These are phyloP conservation scores for Tetrapyrgos nigripes DNA, from an alignment of 1,284 basidiomycete genomes.

Conservation along the genomic window DNA sequence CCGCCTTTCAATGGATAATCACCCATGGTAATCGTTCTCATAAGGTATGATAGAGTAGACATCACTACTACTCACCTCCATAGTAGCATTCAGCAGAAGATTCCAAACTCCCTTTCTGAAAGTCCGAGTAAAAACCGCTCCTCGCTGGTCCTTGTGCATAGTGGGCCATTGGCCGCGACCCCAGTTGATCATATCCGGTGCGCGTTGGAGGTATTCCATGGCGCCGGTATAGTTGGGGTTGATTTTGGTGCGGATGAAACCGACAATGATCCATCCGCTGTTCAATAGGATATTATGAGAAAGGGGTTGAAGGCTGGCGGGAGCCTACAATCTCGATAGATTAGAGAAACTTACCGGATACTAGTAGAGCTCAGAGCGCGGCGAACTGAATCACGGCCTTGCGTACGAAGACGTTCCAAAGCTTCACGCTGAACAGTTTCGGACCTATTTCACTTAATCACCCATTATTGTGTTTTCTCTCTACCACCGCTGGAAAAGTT, in stretches of 20 bases:
- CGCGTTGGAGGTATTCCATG: constrained; percentile 24
- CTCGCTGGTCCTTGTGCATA: constrained; percentile 27
- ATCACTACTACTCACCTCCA: constrained; percentile 26
- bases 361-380: constrained; percentile 34
- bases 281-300: not conserved
- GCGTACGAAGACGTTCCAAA: constrained; percentile 24
- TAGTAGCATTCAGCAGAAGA: constrained; percentile 29
- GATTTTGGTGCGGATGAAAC: constrained; percentile 21
- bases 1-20: not conserved
- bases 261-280: constrained; percentile 37
- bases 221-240: constrained; percentile 13
- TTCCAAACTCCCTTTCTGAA: constrained; percentile 34
- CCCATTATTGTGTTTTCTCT: constrained; percentile 18
- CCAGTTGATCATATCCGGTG: constrained; percentile 28
- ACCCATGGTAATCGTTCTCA: not conserved
- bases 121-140: constrained; percentile 31
- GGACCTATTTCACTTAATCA: constrained; percentile 22
- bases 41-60: too few relatives aligned
- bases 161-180: constrained; percentile 31
- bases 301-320: constrained; percentile 6
- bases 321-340: too few relatives aligned
- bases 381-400: constrained; percentile 36
- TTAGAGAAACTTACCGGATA: constrained; percentile 29
- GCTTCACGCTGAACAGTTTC: constrained; percentile 31
- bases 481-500: not conserved